phyloP scores from a whole-genome alignment of 1,139 yeast genomes.

The Candida tropicalis region DNA sequence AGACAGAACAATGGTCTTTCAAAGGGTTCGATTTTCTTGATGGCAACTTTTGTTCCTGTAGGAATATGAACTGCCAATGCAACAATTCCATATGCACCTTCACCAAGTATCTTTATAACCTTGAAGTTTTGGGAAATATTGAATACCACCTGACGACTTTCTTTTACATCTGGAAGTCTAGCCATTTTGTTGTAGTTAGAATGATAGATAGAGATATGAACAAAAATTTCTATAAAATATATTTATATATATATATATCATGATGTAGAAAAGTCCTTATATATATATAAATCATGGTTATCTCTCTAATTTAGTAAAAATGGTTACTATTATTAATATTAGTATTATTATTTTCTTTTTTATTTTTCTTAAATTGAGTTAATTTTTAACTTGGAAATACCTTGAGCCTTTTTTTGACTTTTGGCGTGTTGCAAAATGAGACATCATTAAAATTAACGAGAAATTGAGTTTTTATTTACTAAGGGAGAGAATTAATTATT shows the following conservation, averaged over 20 bases:
- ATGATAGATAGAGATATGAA: background rate
- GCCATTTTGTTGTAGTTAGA: background rate
- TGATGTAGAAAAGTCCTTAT: background rate
- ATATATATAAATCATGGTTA: constrained; percentile 1
- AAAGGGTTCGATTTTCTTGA: constrained; percentile 92
- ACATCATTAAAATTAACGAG: background rate
- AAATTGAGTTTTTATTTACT: too few species aligned
- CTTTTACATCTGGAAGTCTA: constrained; percentile 4
- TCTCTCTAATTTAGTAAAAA: background rate
- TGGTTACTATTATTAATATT: too few species aligned
- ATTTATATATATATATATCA: too few species aligned
- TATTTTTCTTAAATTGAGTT: background rate
- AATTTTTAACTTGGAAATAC: constrained; percentile 1
- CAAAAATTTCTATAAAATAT: background rate
- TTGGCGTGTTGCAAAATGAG: constrained; percentile 1
- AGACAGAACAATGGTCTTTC: constrained; percentile 90
- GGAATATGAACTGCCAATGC: constrained; percentile 92
- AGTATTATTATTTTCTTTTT: too few species aligned
- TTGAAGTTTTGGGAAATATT: constrained; percentile 89
- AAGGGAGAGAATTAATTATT: too few species aligned
- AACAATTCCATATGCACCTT: constrained; percentile 98
- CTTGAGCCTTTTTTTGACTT: too few species aligned
- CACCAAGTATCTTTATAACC: constrained; percentile 80
- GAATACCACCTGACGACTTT: constrained; percentile 61
- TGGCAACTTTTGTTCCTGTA: constrained; percentile 87